Evolutionary conservation across 2,329 filamentous ascomycete genomes (phyloP).

Genomic region (Trichoderma atrobrunneum): DNA sequence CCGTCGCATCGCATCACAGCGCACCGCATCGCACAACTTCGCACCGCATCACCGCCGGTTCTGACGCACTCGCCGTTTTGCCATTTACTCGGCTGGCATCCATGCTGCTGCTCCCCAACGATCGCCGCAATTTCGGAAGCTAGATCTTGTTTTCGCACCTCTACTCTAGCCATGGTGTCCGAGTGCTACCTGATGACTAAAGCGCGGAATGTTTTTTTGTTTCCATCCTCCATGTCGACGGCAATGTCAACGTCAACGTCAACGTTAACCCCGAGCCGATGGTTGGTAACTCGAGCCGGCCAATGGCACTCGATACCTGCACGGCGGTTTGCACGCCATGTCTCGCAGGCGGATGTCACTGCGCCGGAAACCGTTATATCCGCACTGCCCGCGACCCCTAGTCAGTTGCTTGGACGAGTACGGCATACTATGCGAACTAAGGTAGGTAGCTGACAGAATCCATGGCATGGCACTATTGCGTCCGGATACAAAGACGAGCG

Average conservation of each 20-base stretch:
- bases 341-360: slow-evolving; percentile 9
- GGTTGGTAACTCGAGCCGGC: not conserved
- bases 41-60: not conserved
- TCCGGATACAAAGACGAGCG: not conserved
- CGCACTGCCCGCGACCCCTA: not conserved
- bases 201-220: not conserved
- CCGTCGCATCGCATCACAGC: not conserved
- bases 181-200: not conserved
- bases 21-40: not conserved
- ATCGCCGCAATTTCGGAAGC: not conserved
- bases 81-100: not conserved
- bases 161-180: not conserved
- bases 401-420: not conserved
- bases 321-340: slow-evolving; percentile 1
- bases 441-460: not conserved
- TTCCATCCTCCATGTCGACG: not conserved
- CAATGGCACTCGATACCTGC: slow-evolving; percentile 15
- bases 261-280: not conserved
- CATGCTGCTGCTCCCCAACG: not conserved
- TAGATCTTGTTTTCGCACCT: not conserved
- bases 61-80: not conserved
- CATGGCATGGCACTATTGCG: slow-evolving; percentile 4
- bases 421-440: slow-evolving; percentile 8
- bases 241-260: not conserved
- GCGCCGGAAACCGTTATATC: slow-evolving; percentile 9